Percentiles rank a stretch among this genome's conserved stretches.
Evolutionary conservation across 2,329 filamentous ascomycete species (phyloP).

Genomic region (Aspergillus brasiliensis): DNA sequence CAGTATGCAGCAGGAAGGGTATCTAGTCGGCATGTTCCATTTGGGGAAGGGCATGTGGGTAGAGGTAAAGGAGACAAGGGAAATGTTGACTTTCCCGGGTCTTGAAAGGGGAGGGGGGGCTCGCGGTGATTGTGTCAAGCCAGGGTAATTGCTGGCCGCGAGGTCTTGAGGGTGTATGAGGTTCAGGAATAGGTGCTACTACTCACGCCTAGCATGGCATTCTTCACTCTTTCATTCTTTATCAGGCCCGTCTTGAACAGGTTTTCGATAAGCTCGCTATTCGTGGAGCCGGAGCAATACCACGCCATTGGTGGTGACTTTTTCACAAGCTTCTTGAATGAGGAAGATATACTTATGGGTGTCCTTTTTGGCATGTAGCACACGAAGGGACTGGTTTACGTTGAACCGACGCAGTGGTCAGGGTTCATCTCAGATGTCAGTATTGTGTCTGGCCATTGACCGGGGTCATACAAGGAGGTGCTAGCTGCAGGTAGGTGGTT

Average conservation of each 20-base stretch:
- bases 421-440: too few relatives aligned
- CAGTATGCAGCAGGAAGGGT: not conserved
- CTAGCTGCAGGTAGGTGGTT: not conserved
- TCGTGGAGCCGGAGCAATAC: conserved; percentile 76
- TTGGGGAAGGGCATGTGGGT: not conserved
- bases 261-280: conserved; percentile 76
- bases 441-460: not conserved
- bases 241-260: conserved; percentile 73
- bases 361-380: conserved; percentile 15
- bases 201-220: conserved; percentile 74
- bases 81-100: not conserved
- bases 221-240: conserved; percentile 67
- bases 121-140: not conserved
- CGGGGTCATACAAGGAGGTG: not conserved
- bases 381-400: too few relatives aligned
- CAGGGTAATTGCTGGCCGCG: not conserved
- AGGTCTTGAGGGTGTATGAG: not conserved
- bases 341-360: not conserved
- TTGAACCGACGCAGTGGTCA: not conserved
- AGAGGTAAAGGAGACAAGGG: not conserved
- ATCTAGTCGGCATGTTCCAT: not conserved
- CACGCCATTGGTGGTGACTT: conserved; percentile 71
- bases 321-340: conserved; percentile 8
- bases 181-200: not conserved
- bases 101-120: not conserved